A percentile compares a stretch with the other conserved stretches of the same genome.
phyloP scores from a whole-genome alignment of 495 filamentous ascomycete genomes.

The Trichoderma erinaceum region DNA sequence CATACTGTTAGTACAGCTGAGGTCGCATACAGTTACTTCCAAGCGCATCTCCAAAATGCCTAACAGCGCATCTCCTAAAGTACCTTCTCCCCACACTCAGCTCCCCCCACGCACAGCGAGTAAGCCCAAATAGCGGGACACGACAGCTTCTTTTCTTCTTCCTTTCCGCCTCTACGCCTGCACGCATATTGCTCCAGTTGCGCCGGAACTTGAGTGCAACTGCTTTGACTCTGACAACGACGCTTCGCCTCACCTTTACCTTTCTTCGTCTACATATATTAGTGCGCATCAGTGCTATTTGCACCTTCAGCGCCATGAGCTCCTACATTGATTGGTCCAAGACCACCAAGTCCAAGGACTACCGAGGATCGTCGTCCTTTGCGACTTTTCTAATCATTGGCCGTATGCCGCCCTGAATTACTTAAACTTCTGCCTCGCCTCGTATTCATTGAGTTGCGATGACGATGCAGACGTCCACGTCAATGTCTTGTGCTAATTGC shows the following conservation, averaged over 20 bases:
- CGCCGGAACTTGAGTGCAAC: neutral
- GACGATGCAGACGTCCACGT: neutral
- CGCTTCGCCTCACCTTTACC: neutral
- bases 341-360: conserved; percentile 42
- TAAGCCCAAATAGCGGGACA: neutral
- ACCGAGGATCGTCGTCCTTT: conserved; percentile 54
- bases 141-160: neutral
- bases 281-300: neutral
- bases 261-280: neutral
- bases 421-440: conserved; percentile 1
- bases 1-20: neutral
- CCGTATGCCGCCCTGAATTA: conserved; percentile 51
- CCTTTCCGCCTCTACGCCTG: neutral
- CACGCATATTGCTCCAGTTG: neutral
- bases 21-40: neutral
- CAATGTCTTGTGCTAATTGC: conserved; percentile 14
- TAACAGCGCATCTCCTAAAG: neutral
- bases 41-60: neutral
- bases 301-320: conserved; percentile 16
- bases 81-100: conserved; percentile 5
- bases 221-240: neutral
- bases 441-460: neutral
- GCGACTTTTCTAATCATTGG: conserved; percentile 95
- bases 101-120: conserved; percentile 8
- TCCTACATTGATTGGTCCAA: conserved; percentile 47